Percentiles rank a stretch among this genome's conserved stretches.
Evolutionary conservation across 805 yeast genomes (phyloP).

Genomic region (Starmerella gropengiesseri): DNA sequence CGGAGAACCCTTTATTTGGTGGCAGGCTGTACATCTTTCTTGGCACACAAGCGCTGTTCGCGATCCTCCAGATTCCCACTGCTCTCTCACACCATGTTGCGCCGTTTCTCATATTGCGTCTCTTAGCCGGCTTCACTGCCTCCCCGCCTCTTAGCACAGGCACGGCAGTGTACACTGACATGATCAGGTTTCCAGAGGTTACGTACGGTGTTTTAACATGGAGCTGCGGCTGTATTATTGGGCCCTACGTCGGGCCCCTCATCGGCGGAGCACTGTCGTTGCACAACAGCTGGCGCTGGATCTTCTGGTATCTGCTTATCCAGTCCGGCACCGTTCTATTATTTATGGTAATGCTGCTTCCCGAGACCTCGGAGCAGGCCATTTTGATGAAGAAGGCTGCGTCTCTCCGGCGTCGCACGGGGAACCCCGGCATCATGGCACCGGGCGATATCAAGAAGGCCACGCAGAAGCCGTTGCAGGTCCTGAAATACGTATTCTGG

Average conservation of each 20-base stretch:
- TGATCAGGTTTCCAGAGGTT: conserved; percentile 34
- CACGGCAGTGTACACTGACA: conserved; percentile 50
- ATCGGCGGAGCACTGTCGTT: conserved; percentile 42
- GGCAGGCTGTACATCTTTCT: conserved; percentile 41
- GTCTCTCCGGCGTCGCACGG: conserved; percentile 39
- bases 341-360: conserved; percentile 34
- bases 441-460: conserved; percentile 17
- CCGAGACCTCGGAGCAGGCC: conserved; percentile 41
- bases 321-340: conserved; percentile 32
- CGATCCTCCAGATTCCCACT: conserved; percentile 45
- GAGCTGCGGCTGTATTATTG: conserved; percentile 45
- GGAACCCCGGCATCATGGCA: conserved; percentile 13
- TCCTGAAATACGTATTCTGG: conserved; percentile 19
- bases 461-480: background rate
- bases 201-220: conserved; percentile 43
- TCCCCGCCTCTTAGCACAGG: conserved; percentile 50
- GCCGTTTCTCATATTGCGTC: conserved; percentile 40
- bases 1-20: conserved; percentile 37
- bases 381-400: conserved; percentile 39
- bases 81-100: conserved; percentile 43
- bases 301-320: conserved; percentile 42
- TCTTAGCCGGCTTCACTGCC: conserved; percentile 46
- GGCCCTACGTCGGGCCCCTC: conserved; percentile 48
- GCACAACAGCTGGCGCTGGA: conserved; percentile 43
- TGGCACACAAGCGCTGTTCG: conserved; percentile 40